Evolutionary conservation across 257 asterid genomes (phyloP).

Genomic region (Ligustrum vulgare): DNA sequence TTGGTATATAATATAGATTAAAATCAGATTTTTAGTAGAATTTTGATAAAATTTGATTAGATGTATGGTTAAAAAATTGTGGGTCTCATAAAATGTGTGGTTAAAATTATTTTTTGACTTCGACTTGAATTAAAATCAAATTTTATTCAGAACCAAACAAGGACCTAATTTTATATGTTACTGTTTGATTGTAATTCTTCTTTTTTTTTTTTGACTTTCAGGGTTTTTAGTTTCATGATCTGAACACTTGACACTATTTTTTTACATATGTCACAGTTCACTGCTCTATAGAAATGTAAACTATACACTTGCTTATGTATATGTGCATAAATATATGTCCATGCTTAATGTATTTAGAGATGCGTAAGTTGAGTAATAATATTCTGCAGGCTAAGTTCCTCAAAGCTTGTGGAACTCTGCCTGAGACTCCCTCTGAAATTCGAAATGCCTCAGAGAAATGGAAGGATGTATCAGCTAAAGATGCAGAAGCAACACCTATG

Average conservation of each 20-base stretch:
- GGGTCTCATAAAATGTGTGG: too few species aligned
- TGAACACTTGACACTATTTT: not conserved
- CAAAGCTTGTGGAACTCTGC: conserved; percentile 66
- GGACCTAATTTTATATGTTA: too few species aligned
- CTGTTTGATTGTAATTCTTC: not conserved
- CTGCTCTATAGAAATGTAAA: not conserved
- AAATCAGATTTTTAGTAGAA: too few species aligned
- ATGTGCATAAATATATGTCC: not conserved
- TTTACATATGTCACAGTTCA: too few species aligned
- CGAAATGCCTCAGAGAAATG: conserved; percentile 42
- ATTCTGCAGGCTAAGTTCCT: conserved; percentile 61
- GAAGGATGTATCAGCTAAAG: conserved; percentile 37
- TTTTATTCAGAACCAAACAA: too few species aligned
- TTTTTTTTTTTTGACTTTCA: not conserved
- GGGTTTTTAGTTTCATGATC: not conserved
- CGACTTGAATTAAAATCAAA: too few species aligned
- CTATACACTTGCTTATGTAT: not conserved
- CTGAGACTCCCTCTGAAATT: conserved; percentile 68
- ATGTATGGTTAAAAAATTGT: too few species aligned
- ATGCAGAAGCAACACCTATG: conserved; percentile 31
- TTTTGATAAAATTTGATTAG: too few species aligned
- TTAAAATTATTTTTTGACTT: too few species aligned
- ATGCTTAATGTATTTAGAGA: not conserved
- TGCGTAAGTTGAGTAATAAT: conserved; percentile 13
- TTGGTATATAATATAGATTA: too few species aligned